Percentiles rank a stretch among this genome's conserved stretches.
Evolutionary conservation across 768 basidiomycete species (phyloP).

Genomic region (Calvatia gigantea): DNA sequence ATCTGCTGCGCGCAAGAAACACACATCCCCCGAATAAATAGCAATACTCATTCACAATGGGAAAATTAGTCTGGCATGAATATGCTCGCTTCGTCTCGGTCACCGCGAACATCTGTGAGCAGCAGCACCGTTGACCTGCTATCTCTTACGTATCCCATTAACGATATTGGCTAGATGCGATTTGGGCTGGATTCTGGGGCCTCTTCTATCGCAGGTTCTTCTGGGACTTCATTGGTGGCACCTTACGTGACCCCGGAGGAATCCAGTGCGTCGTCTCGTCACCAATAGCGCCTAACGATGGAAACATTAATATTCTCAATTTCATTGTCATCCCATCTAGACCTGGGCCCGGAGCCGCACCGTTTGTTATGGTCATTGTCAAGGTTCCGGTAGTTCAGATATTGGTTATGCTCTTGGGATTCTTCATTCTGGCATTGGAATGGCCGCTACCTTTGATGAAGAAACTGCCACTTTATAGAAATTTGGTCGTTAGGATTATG

Average conservation of each 20-base stretch:
- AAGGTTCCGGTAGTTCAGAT: slow-evolving; percentile 74
- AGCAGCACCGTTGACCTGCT: slow-evolving; percentile 6
- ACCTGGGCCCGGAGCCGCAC: slow-evolving; percentile 51
- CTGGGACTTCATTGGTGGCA: slow-evolving; percentile 91
- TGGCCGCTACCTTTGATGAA: slow-evolving; percentile 62
- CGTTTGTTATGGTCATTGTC: slow-evolving; percentile 77
- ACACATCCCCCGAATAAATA: slow-evolving; percentile 18
- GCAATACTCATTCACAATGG: slow-evolving; percentile 49
- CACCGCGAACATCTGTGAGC: slow-evolving; percentile 72
- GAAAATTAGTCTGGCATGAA: slow-evolving; percentile 79
- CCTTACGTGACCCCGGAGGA: slow-evolving; percentile 73
- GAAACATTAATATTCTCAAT: neutral
- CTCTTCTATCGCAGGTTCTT: slow-evolving; percentile 91
- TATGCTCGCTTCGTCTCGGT: slow-evolving; percentile 67
- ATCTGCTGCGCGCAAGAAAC: slow-evolving; percentile 20
- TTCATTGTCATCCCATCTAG: slow-evolving; percentile 28
- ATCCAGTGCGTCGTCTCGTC: slow-evolving; percentile 54
- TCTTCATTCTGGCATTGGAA: slow-evolving; percentile 65
- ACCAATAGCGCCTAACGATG: neutral
- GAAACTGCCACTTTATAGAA: slow-evolving; percentile 58
- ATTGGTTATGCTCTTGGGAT: slow-evolving; percentile 55
- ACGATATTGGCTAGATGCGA: slow-evolving; percentile 52
- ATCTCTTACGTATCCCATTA: neutral
- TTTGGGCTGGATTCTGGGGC: slow-evolving; percentile 82
- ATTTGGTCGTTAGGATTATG: slow-evolving; percentile 57